A percentile compares a stretch with the other conserved stretches of the same genome.
phyloP scores from a whole-genome alignment of 352 stramenopile species.

The Globisporangium cederbergense region DNA sequence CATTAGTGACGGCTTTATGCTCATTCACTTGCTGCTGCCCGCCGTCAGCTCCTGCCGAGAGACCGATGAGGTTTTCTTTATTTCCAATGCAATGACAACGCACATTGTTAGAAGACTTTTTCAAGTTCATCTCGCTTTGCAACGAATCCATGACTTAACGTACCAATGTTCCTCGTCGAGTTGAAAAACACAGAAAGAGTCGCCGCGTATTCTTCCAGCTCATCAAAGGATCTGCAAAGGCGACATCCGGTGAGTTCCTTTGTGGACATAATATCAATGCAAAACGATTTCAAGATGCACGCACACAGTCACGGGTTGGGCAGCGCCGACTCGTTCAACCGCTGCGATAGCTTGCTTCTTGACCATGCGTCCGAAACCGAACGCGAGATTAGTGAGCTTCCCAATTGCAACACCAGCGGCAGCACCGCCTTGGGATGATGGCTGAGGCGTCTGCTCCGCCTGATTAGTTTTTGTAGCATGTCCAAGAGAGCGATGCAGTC shows the following conservation, averaged over 20 bases:
- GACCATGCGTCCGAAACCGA: conserved; percentile 79
- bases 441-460: not conserved
- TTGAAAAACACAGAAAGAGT: conserved; percentile 75
- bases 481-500: not conserved
- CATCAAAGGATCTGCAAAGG: conserved; percentile 36
- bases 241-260: conserved; percentile 4
- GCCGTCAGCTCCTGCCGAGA: conserved; percentile 48
- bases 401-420: conserved; percentile 39
- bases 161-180: conserved; percentile 64
- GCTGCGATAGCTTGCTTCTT: conserved; percentile 83
- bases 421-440: conserved; percentile 14
- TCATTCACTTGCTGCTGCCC: conserved; percentile 56
- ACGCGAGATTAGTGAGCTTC: conserved; percentile 78
- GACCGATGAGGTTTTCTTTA: conserved; percentile 54
- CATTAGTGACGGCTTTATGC: conserved; percentile 18
- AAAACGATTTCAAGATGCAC: not conserved
- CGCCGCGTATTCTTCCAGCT: conserved; percentile 70
- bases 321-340: conserved; percentile 69
- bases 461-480: not conserved
- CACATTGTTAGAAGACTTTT: not conserved
- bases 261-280: too few species aligned
- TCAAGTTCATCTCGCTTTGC: not conserved
- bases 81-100: not conserved
- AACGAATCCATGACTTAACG: not conserved
- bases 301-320: conserved; percentile 50